Conservation (phyloP, 768 basidiomycete species). For the Gymnopilus dilepis region DNA sequence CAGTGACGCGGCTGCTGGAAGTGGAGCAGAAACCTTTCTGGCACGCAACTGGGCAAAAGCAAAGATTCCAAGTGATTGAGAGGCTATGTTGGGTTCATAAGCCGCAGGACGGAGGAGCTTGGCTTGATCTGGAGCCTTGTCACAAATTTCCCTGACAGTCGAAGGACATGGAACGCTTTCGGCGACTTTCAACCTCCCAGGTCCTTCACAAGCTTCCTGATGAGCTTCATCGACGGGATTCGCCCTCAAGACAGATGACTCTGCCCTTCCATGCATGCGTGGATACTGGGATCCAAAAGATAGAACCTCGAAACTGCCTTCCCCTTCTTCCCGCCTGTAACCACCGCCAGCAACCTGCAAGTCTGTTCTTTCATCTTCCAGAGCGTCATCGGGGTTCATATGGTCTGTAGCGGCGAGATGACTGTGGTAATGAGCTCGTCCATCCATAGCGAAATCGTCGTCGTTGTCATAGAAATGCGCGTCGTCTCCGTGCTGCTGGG, state of each 20-base stretch:
- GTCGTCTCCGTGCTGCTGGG: neutral
- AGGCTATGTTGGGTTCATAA: slow-evolving; percentile 29
- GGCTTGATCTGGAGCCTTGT: neutral
- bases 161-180: neutral
- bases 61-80: slow-evolving; percentile 37
- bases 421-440: neutral
- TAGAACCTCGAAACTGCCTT: slow-evolving; percentile 17
- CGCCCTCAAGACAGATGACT: neutral
- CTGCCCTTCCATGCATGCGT: neutral
- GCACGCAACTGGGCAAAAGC: slow-evolving; percentile 48
- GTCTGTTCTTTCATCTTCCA: neutral
- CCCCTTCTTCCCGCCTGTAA: neutral
- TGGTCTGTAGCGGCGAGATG: neutral
- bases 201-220: neutral
- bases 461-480: neutral
- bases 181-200: neutral
- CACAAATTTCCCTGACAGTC: neutral
- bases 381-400: neutral
- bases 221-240: neutral
- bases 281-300: slow-evolving; percentile 16
- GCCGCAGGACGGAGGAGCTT: neutral
- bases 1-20: slow-evolving; percentile 4
- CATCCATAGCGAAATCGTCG: neutral
- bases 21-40: slow-evolving; percentile 33
- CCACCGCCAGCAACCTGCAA: neutral